Conservation (phyloP, 768 basidiomycete genomes). For the Tephrocybe sp. region DNA sequence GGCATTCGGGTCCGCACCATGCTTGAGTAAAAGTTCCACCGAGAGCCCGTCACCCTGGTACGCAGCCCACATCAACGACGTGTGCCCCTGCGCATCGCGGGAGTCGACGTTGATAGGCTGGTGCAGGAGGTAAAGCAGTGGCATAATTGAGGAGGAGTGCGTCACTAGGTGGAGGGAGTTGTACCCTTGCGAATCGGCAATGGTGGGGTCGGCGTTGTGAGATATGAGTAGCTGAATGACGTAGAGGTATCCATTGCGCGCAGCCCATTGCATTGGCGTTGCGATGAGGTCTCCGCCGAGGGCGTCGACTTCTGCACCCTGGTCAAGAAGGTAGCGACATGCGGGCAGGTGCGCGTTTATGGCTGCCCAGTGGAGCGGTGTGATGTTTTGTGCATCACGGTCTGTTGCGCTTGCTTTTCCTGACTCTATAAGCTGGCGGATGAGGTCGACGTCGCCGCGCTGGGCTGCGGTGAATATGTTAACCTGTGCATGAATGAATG, state of each 20-base stretch:
- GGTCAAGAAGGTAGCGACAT: conserved; percentile 83
- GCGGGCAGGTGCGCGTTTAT: conserved; percentile 94
- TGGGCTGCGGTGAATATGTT: conserved; percentile 86
- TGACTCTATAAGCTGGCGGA: conserved; percentile 68
- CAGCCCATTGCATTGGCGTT: conserved; percentile 98
- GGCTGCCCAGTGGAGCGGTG: conserved; percentile 96
- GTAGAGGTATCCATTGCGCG: conserved; percentile 94
- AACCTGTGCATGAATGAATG: conserved; percentile 28
- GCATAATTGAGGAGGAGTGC: conserved; percentile 93
- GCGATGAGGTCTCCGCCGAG: conserved; percentile 92
- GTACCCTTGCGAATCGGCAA: conserved; percentile 92
- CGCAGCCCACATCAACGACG: conserved; percentile 97
- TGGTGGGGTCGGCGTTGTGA: conserved; percentile 89
- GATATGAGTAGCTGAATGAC: conserved; percentile 89
- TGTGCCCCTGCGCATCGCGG: conserved; percentile 89
- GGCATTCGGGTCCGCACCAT: conserved; percentile 77
- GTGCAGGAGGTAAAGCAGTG: conserved; percentile 85
- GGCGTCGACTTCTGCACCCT: conserved; percentile 94
- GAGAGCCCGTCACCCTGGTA: conserved; percentile 98
- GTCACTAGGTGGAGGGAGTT: conserved; percentile 94
- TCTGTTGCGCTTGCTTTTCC: conserved; percentile 71
- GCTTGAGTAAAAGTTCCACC: conserved; percentile 84
- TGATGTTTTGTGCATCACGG: conserved; percentile 88
- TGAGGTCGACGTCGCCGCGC: conserved; percentile 69
- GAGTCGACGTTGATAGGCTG: conserved; percentile 93